Conservation (phyloP, 805 yeast genomes). For the Candida easanensis region DNA sequence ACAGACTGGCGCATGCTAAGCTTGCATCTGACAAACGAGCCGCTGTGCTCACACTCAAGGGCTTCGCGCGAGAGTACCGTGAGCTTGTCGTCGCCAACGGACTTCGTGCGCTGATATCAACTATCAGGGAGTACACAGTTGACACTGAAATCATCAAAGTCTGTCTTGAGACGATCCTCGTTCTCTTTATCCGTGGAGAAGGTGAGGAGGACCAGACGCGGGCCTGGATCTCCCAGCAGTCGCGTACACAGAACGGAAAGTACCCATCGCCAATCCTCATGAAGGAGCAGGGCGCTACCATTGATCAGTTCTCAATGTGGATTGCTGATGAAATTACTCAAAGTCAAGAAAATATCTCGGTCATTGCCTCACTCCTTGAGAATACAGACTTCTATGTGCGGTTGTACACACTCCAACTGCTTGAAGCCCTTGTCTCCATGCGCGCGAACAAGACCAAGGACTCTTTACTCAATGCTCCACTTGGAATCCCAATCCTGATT, state of each 20-base stretch:
- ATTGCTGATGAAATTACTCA: conserved; percentile 91
- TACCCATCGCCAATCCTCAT: conserved; percentile 70
- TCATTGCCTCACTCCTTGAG: conserved; percentile 43
- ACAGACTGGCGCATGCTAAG: conserved; percentile 79
- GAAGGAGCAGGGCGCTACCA: conserved; percentile 40
- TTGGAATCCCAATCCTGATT: conserved; percentile 78
- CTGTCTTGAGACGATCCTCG: conserved; percentile 78
- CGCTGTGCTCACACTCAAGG: conserved; percentile 85
- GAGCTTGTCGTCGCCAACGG: conserved; percentile 91
- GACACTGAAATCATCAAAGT: conserved; percentile 76
- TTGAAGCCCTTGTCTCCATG: conserved; percentile 79
- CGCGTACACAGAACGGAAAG: conserved; percentile 71
- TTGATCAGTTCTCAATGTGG: conserved; percentile 91
- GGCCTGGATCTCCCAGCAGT: conserved; percentile 71
- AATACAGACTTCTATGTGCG: conserved; percentile 69
- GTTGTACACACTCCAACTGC: conserved; percentile 76
- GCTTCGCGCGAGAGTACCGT: conserved; percentile 83
- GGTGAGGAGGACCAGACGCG: conserved; percentile 62
- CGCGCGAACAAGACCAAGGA: conserved; percentile 75
- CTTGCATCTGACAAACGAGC: conserved; percentile 83
- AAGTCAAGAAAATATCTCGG: conserved; percentile 32
- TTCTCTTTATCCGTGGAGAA: conserved; percentile 72
- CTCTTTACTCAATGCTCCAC: conserved; percentile 65
- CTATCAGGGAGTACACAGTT: conserved; percentile 61
- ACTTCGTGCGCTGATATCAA: conserved; percentile 64